Base-by-base conservation (phyloP, 345 rosid species). In the Luvunga scandens region DNA sequence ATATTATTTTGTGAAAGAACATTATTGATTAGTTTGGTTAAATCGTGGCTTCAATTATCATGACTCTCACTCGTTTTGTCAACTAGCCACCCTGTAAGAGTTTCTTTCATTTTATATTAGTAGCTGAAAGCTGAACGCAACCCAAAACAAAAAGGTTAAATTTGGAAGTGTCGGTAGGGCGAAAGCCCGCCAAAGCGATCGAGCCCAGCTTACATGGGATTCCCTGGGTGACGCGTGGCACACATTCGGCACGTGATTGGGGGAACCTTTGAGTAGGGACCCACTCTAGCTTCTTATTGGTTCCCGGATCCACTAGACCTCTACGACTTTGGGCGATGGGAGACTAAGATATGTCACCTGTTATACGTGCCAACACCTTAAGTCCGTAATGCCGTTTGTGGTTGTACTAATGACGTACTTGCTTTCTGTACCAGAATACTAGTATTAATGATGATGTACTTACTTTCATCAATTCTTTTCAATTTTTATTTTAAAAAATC, bases 101-200 rank as follows among this genome's bases (percentile, higher is more conserved):
- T 12, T 45, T 3, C 50, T 45, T 45, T 45, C 18, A 45, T 45
- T 45, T 45, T 45, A 45, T 45, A 45, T 42, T 42, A 42, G 2
- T 12, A 42, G 10, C 48, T 10, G 14, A 42, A n/a, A n/a, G n/a
- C n/a, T n/a, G n/a, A n/a, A n/a, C n/a, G n/a, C n/a, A n/a, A 42
- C 16, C 48, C 14, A 18, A 53, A 53, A 16, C 14, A 53, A 53
- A 53, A 53, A 53, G 0, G 22, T 5, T 7, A 53, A 53, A 53
- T 16, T 53, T 53, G 22, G 57, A 18, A 66, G 77, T 82, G 85
- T 79, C 85, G 82, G 82, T 79, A 18, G 77, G 4, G 65, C n/a
- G 10, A 34, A 74, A n/a, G 6, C 36, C 48, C 27, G 31, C 30
- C 42, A 12, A 13, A 4, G 1, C 25, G 39, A n/a, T 25, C 6